Evolutionary conservation across 306 rosid genomes (phyloP).

Genomic region (Herpetospermum pedunculosum): DNA sequence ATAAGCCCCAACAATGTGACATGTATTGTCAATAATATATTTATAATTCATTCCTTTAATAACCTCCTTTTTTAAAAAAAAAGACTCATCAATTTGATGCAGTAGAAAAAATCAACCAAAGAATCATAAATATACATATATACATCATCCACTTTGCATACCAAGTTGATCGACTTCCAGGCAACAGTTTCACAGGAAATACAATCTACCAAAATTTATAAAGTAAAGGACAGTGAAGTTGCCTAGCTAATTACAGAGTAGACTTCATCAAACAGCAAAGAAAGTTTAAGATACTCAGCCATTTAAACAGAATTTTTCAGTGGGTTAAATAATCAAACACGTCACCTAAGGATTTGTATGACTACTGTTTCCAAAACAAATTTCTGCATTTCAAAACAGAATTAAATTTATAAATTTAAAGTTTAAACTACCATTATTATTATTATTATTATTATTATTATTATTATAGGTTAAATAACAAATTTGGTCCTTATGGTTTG

Average conservation of each 20-base stretch:
- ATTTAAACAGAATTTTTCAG: background rate
- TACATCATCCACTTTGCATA: background rate
- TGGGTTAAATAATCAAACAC: background rate
- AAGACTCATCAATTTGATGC: background rate
- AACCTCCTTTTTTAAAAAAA: background rate
- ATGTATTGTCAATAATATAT: background rate
- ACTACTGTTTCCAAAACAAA: background rate
- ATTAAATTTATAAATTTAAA: background rate
- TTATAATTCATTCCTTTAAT: background rate
- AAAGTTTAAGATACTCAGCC: background rate
- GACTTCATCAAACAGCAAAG: background rate
- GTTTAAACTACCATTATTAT: background rate
- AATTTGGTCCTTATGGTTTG: no score
- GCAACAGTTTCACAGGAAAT: background rate
- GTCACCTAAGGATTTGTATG: background rate
- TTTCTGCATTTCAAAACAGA: background rate
- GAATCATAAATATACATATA: background rate
- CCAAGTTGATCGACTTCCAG: background rate
- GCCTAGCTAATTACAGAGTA: background rate
- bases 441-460: no score
- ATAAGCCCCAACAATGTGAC: constrained; percentile 10
- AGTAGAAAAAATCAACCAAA: background rate
- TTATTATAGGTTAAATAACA: no score
- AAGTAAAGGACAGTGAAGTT: background rate
- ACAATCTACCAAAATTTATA: background rate